Evolutionary conservation across 495 filamentous ascomycete genomes (phyloP).

Genomic region (Neohortaea acidophila): DNA sequence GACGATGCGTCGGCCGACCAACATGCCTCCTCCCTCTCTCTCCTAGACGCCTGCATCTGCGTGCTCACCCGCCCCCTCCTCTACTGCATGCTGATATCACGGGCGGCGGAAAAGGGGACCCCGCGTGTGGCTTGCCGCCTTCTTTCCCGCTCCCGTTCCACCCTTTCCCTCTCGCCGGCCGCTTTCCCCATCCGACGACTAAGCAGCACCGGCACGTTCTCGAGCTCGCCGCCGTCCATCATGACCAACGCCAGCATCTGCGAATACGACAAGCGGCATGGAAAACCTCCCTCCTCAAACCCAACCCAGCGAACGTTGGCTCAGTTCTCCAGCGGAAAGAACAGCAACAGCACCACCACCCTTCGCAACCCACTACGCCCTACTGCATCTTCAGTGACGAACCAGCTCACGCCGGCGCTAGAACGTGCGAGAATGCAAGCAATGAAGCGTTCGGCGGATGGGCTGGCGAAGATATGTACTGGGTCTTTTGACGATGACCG

Average conservation of each 20-base stretch:
- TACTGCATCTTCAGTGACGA: constrained; percentile 5
- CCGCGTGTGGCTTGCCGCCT: background rate
- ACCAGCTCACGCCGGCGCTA: constrained; percentile 1
- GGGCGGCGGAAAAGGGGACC: constrained; percentile 8
- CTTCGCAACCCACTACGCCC: constrained; percentile 19
- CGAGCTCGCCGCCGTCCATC: constrained; percentile 10
- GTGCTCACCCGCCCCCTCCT: constrained; percentile 7
- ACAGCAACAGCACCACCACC: constrained; percentile 4
- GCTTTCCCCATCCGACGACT: background rate
- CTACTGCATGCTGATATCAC: constrained; percentile 17
- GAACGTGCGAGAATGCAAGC: constrained; percentile 7
- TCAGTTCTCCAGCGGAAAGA: background rate
- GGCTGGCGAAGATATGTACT: constrained; percentile 24
- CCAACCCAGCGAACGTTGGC: constrained; percentile 12
- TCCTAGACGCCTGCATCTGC: no score
- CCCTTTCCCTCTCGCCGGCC: background rate
- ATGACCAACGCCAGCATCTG: constrained; percentile 9
- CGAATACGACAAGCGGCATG: background rate
- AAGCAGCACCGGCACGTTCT: background rate
- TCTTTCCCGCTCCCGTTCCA: constrained; percentile 2
- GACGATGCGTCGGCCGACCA: no score
- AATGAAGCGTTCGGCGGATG: constrained; percentile 26
- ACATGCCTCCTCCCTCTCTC: no score
- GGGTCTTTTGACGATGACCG: constrained; percentile 18
- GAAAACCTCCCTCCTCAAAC: constrained; percentile 13